A percentile compares a stretch with the other conserved stretches of the same genome.
phyloP scores from a whole-genome alignment of 2,329 filamentous ascomycete genomes.

The Pezizomycotina sp. region DNA sequence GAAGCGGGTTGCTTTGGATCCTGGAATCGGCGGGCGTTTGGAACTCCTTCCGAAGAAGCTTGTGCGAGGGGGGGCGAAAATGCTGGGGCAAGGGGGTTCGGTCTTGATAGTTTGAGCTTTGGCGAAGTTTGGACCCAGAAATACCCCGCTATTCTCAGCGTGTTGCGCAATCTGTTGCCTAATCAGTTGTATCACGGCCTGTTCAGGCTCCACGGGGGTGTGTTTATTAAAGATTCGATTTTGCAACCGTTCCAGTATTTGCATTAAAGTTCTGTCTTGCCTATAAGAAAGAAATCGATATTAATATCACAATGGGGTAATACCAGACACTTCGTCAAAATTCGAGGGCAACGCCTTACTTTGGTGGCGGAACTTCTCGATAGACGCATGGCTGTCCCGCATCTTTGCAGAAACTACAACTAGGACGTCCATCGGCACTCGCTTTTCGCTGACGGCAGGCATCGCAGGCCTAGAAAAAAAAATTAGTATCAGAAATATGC shows the following conservation, averaged over 20 bases:
- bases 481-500: conserved; percentile 10
- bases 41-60: conserved; percentile 11
- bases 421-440: conserved; percentile 70
- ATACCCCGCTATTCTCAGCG: not conserved
- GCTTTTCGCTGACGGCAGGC: conserved; percentile 75
- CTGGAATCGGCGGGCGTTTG: conserved; percentile 8
- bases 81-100: conserved; percentile 5
- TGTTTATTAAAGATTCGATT: conserved; percentile 26
- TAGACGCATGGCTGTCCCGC: conserved; percentile 74
- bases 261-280: conserved; percentile 37
- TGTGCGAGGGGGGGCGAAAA: conserved; percentile 2
- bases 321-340: conserved; percentile 5
- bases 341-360: conserved; percentile 40
- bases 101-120: conserved; percentile 6
- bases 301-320: conserved; percentile 13
- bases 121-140: conserved; percentile 9
- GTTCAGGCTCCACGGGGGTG: conserved; percentile 25
- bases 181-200: conserved; percentile 6
- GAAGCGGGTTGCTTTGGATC: conserved; percentile 9
- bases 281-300: conserved; percentile 20
- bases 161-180: conserved; percentile 15
- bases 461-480: conserved; percentile 58
- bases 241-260: conserved; percentile 33
- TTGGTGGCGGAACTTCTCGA: conserved; percentile 76
- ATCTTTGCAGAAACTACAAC: conserved; percentile 72